phyloP scores from a whole-genome alignment of 108 stramenopile species.

The Nitzschia sp. region DNA sequence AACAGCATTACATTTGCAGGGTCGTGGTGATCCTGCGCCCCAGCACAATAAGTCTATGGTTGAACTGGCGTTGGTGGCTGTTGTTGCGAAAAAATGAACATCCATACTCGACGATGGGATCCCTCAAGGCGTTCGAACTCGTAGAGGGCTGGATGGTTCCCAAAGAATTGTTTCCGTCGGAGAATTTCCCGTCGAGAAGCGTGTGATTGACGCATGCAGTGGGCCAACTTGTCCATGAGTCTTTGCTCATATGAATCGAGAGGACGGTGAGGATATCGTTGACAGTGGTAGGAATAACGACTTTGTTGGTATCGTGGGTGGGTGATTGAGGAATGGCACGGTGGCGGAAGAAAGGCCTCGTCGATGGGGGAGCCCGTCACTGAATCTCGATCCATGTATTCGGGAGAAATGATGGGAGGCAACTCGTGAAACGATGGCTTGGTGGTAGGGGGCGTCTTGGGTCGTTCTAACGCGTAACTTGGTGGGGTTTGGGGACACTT shows the following conservation, averaged over 20 bases:
- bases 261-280: background rate
- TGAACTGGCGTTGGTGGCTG: no score
- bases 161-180: background rate
- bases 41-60: no score
- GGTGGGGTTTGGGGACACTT: background rate
- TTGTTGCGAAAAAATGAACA: slow-evolving; percentile 1
- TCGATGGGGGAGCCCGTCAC: background rate
- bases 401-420: slow-evolving; percentile 10
- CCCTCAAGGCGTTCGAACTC: slow-evolving; percentile 1
- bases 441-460: slow-evolving; percentile 11
- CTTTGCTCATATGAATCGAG: slow-evolving; percentile 4
- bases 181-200: slow-evolving; percentile 4
- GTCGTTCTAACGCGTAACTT: background rate
- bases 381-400: background rate
- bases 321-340: no score
- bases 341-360: slow-evolving; percentile 8
- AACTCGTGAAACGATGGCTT: slow-evolving; percentile 8
- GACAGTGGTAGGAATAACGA: background rate
- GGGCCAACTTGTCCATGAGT: slow-evolving; percentile 4
- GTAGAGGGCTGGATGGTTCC: background rate
- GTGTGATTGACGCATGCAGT: slow-evolving; percentile 12
- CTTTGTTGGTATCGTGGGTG: no score
- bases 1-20: no score
- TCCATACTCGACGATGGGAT: background rate
- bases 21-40: no score